phyloP scores from a whole-genome alignment of 345 rosid genomes.

The Arabis alpina region DNA sequence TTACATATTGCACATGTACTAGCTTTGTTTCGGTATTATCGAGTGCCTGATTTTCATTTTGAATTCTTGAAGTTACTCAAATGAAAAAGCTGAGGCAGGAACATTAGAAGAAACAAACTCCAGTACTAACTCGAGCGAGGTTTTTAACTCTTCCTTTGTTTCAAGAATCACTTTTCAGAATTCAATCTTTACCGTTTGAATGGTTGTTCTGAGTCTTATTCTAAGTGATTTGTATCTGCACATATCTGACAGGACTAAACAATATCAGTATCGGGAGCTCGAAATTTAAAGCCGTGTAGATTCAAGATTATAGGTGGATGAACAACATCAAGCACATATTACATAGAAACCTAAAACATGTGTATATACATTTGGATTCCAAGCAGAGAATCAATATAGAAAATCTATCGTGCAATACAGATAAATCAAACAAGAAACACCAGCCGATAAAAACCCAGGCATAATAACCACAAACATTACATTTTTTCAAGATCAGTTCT shows the following conservation, averaged over 20 bases:
- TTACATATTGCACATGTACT: background rate
- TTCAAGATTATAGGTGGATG: slow-evolving; percentile 7
- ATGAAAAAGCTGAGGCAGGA: slow-evolving; percentile 74
- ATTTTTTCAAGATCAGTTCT: slow-evolving; percentile 7
- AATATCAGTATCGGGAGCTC: background rate
- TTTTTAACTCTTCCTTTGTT: slow-evolving; percentile 23
- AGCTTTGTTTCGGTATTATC: background rate
- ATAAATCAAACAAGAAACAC: slow-evolving; percentile 30
- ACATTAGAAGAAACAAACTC: slow-evolving; percentile 47
- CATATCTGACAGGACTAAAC: slow-evolving; percentile 34
- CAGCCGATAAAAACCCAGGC: background rate
- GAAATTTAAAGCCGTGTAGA: background rate
- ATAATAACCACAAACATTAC: background rate
- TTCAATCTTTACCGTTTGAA: slow-evolving; percentile 1
- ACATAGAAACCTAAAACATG: slow-evolving; percentile 5
- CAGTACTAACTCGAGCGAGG: slow-evolving; percentile 54
- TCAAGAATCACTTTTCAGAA: background rate
- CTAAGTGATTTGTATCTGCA: slow-evolving; percentile 18
- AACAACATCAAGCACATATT: too few species aligned
- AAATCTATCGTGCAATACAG: slow-evolving; percentile 34
- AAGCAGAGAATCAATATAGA: slow-evolving; percentile 26
- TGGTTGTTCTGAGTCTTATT: background rate
- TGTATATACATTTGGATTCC: slow-evolving; percentile 36
- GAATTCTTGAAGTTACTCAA: slow-evolving; percentile 62
- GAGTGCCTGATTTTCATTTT: background rate